Base-by-base conservation (phyloP, 1,139 yeast genomes). In the Meyerozyma sp. region DNA sequence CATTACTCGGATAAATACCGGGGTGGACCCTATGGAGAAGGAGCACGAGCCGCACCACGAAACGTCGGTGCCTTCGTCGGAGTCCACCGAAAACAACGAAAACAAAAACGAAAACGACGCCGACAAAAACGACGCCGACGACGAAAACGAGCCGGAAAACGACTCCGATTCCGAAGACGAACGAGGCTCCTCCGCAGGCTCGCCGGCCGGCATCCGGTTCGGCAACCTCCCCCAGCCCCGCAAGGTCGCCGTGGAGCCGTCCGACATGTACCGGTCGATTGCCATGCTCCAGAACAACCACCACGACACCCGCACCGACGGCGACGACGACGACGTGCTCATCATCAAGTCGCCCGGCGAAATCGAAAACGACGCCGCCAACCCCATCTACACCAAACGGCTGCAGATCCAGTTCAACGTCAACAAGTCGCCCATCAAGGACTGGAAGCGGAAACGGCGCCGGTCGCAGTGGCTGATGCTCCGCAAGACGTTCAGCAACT, bases 231-330 rank as follows among this genome's bases (percentile, higher is more conserved):
- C 77, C 0, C 69, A 62, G 32, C 75, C 76, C 0, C 42, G 77
- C 25, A 65, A 73, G 16, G 68, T 71, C 20, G 82, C 82, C 35
- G 68, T 86, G 9, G 82, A 82, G 29, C 96, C 96, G 1, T 80
- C 85, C 42, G 96, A 90, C 57, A 84, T 90, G 82, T 84, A 73
- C 57, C 74, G 84, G 65, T 88, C 96, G 1, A 84, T 89, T 51
- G 83, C 88, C 42, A 81, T 88, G 82, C 69, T 89, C 63, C 84
- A 82, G 55, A 71, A 75, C 43, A 70, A 72, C 42, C 75, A 75
- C 32, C 58, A 61, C 23, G 23, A 21, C 23, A 20, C 47, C 49
- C 8, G 50, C 56, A 10, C 48, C 52, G 23, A 59, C 54, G 23
- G 23, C n/a, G 82, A 81, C 28, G 83, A 82, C 32, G 96, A 91